Conservation (phyloP, 129 eudicot species). For the Solidago caesia region DNA sequence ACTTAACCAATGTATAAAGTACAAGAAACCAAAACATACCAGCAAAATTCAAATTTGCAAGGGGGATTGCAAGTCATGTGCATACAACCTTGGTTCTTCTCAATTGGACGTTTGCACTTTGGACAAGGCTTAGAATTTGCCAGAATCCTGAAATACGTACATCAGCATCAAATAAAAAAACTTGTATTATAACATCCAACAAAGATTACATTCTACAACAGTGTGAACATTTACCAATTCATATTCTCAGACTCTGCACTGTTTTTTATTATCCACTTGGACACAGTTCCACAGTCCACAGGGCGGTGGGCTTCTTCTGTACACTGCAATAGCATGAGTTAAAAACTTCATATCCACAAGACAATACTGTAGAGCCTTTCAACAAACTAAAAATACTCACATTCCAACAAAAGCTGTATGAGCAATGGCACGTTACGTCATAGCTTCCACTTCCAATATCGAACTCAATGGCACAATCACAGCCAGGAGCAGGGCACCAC, state of each 20-base stretch:
- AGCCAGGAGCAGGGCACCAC: constrained; percentile 99
- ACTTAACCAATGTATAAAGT: neutral
- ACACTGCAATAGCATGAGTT: constrained; percentile 50
- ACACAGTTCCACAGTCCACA: constrained; percentile 93
- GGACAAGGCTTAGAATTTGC: constrained; percentile 99
- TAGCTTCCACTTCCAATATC: constrained; percentile 79
- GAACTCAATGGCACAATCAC: constrained; percentile 90
- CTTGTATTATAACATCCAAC: neutral
- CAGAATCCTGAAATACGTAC: constrained; percentile 59
- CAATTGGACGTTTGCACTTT: constrained; percentile 97
- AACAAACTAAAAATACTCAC: constrained; percentile 43
- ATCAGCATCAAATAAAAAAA: constrained; percentile 14
- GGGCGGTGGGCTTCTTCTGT: constrained; percentile 99
- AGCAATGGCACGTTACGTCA: constrained; percentile 88
- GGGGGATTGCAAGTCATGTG: constrained; percentile 97
- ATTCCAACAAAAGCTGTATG: constrained; percentile 96
- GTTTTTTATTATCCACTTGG: constrained; percentile 93
- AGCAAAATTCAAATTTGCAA: constrained; percentile 89
- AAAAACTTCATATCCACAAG: constrained; percentile 8
- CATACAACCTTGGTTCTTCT: constrained; percentile 99
- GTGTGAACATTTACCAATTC: constrained; percentile 67
- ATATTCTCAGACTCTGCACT: constrained; percentile 98
- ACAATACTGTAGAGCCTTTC: neutral
- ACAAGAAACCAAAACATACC: constrained; percentile 47
- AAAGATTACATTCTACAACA: neutral